Evolutionary conservation across 2,329 filamentous ascomycete species (phyloP).

Genomic region (Botrytis cinerea): DNA sequence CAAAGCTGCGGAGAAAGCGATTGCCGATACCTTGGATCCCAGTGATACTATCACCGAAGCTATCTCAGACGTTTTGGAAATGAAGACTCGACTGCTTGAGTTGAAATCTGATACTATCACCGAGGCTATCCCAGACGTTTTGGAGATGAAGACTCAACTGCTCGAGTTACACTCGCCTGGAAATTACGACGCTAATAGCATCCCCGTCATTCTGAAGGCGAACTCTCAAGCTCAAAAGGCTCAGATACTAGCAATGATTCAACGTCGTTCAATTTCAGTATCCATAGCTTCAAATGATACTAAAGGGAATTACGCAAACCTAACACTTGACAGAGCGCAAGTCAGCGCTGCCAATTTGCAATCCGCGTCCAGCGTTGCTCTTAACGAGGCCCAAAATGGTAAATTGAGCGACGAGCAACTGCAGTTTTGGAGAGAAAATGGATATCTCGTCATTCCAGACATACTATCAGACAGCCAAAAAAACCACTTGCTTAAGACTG

Average conservation of each 20-base stretch:
- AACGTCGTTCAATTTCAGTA: neutral
- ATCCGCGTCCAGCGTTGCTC: neutral
- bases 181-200: neutral
- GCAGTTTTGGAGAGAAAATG: conserved; percentile 18
- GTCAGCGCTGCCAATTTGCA: neutral
- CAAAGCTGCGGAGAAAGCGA: too few species aligned
- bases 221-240: neutral
- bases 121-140: neutral
- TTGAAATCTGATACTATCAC: neutral
- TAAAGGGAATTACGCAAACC: too few species aligned
- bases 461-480: neutral
- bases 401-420: conserved; percentile 1
- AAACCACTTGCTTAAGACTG: neutral
- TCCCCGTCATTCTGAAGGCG: neutral
- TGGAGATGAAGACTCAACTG: neutral
- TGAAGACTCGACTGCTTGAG: neutral
- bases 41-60: neutral
- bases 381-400: neutral
- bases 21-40: too few species aligned
- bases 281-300: neutral
- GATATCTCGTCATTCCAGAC: conserved; percentile 4
- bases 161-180: neutral
- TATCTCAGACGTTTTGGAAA: neutral
- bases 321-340: neutral
- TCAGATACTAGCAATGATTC: neutral